phyloP scores from a whole-genome alignment of 106 monocot species.

The Alisma plantagoaquatica region DNA sequence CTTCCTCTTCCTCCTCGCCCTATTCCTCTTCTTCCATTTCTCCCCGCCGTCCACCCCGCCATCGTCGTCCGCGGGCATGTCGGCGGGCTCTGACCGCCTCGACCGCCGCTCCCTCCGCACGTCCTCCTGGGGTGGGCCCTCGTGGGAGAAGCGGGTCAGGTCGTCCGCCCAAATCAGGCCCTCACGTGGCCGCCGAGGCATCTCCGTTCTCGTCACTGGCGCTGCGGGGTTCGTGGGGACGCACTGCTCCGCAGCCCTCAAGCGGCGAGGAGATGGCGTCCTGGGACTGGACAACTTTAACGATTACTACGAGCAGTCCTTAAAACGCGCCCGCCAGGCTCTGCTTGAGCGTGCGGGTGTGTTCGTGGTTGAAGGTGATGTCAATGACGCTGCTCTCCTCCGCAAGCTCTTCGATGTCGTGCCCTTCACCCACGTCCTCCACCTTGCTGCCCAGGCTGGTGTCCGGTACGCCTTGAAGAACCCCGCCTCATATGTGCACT shows the following conservation, averaged over 20 bases:
- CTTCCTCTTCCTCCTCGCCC: constrained; percentile 8
- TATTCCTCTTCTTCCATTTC: constrained; percentile 13
- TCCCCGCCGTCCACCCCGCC: constrained; percentile 1
- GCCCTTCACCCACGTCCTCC: constrained; percentile 19
- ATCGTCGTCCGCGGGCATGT: no score
- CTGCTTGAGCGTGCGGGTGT: constrained; percentile 5
- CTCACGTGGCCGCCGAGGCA: constrained; percentile 2
- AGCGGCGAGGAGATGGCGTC: constrained; percentile 19
- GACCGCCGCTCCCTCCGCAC: constrained; percentile 10
- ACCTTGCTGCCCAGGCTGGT: constrained; percentile 17
- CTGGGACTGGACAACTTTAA: constrained; percentile 16
- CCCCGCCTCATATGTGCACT: constrained; percentile 11
- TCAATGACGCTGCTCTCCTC: constrained; percentile 13
- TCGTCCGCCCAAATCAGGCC: constrained; percentile 6
- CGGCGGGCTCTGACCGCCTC: no score
- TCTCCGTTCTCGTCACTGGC: constrained; percentile 16
- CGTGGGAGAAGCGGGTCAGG: constrained; percentile 17
- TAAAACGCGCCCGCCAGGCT: constrained; percentile 13
- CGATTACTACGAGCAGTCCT: constrained; percentile 1
- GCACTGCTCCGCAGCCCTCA: constrained; percentile 9
- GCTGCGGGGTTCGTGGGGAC: constrained; percentile 19
- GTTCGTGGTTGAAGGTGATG: constrained; percentile 16
- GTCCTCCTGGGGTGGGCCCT: constrained; percentile 6
- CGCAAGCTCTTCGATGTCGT: constrained; percentile 23
- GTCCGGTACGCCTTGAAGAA: constrained; percentile 13